Conservation (phyloP, 208 protist genomes). For the Angomonas ambiguus region DNA sequence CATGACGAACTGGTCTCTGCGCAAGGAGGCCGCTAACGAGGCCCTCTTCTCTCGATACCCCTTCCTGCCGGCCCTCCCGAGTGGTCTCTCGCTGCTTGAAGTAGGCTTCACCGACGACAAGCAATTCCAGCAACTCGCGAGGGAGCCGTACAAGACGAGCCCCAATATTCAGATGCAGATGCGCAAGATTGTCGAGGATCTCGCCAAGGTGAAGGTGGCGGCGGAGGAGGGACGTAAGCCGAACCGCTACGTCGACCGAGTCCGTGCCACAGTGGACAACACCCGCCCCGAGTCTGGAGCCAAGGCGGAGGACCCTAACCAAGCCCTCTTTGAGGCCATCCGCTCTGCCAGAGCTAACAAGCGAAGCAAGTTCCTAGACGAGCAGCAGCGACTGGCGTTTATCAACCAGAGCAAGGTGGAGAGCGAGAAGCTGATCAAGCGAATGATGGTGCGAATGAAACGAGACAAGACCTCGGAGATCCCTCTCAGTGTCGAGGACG, state of each 20-base stretch:
- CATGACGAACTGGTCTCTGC: slow-evolving; percentile 31
- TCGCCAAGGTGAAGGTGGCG: slow-evolving; percentile 34
- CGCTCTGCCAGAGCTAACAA: slow-evolving; percentile 16
- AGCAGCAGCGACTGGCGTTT: slow-evolving; percentile 32
- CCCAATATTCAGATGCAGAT: slow-evolving; percentile 30
- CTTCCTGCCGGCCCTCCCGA: slow-evolving; percentile 53
- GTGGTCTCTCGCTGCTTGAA: slow-evolving; percentile 50
- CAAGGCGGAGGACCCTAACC: slow-evolving; percentile 19
- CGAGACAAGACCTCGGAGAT: slow-evolving; percentile 41
- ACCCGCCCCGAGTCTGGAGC: slow-evolving; percentile 11
- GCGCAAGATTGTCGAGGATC: slow-evolving; percentile 31
- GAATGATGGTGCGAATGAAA: slow-evolving; percentile 53
- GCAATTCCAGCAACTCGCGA: slow-evolving; percentile 29
- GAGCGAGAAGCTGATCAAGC: slow-evolving; percentile 37
- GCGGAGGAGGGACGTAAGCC: slow-evolving; percentile 11
- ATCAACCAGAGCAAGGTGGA: slow-evolving; percentile 44
- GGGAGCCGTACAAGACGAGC: slow-evolving; percentile 23
- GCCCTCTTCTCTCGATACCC: slow-evolving; percentile 45
- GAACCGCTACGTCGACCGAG: slow-evolving; percentile 26
- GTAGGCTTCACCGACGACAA: slow-evolving; percentile 36
- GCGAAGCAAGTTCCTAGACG: slow-evolving; percentile 33
- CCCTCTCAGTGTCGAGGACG: slow-evolving; percentile 58
- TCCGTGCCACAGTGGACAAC: slow-evolving; percentile 27
- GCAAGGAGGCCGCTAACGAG: slow-evolving; percentile 68
- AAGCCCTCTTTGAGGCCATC: slow-evolving; percentile 28